A percentile compares a stretch with the other conserved stretches of the same genome.
phyloP scores from a whole-genome alignment of 495 filamentous ascomycete species.

The Chlorociboria aeruginascens region DNA sequence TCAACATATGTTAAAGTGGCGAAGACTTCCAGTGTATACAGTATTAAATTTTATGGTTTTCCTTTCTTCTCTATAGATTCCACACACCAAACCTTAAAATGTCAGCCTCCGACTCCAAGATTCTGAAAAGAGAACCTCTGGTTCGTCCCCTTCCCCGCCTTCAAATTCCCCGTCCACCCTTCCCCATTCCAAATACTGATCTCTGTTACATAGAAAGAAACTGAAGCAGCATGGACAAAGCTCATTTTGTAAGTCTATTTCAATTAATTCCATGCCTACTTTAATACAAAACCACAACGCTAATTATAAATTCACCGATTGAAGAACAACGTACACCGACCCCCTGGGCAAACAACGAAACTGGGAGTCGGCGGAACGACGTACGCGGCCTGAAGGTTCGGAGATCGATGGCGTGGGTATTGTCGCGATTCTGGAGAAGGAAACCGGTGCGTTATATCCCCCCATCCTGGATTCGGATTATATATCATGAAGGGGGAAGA shows the following conservation, averaged over 20 bases:
- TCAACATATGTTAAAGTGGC: no score
- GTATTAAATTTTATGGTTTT: no score
- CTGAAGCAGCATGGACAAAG: slow-evolving; percentile 66
- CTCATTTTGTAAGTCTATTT: slow-evolving; percentile 30
- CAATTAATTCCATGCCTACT: not conserved
- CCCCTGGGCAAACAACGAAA: slow-evolving; percentile 54
- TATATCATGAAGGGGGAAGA: no score
- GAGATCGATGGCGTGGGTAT: slow-evolving; percentile 87
- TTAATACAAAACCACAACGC: not conserved
- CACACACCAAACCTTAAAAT: slow-evolving; percentile 10
- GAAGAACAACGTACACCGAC: slow-evolving; percentile 54
- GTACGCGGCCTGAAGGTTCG: slow-evolving; percentile 54
- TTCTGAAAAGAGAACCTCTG: slow-evolving; percentile 37
- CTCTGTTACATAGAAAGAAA: slow-evolving; percentile 7
- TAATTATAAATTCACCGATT: slow-evolving; percentile 25
- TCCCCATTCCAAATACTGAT: not conserved
- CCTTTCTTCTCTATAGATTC: no score
- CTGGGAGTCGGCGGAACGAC: slow-evolving; percentile 74
- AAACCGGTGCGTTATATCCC: slow-evolving; percentile 26
- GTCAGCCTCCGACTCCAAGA: slow-evolving; percentile 30
- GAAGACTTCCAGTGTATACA: no score
- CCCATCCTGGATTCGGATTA: no score
- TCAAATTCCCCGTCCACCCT: slow-evolving; percentile 22
- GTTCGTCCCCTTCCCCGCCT: slow-evolving; percentile 18
- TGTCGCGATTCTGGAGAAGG: slow-evolving; percentile 69